These are phyloP conservation scores for Cicer pinnatifidum DNA, from an alignment of 306 rosid species.

Conservation along the genomic window DNA sequence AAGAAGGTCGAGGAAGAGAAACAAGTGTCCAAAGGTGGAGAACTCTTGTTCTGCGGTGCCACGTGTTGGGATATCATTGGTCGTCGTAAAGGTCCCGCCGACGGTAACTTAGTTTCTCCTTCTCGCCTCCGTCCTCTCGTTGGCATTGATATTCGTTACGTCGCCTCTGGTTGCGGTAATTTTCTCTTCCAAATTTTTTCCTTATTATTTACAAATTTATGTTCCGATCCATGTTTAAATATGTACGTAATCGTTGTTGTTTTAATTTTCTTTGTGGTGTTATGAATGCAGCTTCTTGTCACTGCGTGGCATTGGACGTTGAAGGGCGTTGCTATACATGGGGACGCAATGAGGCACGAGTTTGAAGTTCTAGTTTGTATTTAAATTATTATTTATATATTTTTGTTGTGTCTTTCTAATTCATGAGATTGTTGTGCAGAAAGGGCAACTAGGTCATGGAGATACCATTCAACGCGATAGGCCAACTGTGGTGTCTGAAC, in stretches of 20 bases:
- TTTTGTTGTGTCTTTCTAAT: constrained; percentile 19
- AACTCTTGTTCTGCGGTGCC: constrained; percentile 92
- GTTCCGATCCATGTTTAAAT: background rate
- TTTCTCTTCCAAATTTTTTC: background rate
- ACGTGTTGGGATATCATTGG: constrained; percentile 87
- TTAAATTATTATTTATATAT: background rate
- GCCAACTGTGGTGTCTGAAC: constrained; percentile 94
- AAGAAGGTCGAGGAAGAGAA: constrained; percentile 61
- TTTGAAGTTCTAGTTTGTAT: background rate
- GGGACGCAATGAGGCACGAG: constrained; percentile 94
- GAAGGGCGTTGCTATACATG: constrained; percentile 98
- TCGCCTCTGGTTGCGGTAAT: constrained; percentile 86
- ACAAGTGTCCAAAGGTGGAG: constrained; percentile 63
- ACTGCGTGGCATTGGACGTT: constrained; percentile 93
- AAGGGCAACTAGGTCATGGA: constrained; percentile 98
- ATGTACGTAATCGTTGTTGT: background rate
- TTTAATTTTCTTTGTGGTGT: background rate
- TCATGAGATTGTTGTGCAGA: constrained; percentile 59
- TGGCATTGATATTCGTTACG: constrained; percentile 71
- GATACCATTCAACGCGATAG: constrained; percentile 92
- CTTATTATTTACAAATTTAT: background rate
- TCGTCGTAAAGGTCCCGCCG: constrained; percentile 72
- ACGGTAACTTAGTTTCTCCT: constrained; percentile 83
- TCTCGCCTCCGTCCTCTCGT: constrained; percentile 89
- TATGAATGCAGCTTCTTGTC: constrained; percentile 78